Evolutionary conservation across 2,329 filamentous ascomycete genomes (phyloP).

Genomic region (Polytolypa hystricis): DNA sequence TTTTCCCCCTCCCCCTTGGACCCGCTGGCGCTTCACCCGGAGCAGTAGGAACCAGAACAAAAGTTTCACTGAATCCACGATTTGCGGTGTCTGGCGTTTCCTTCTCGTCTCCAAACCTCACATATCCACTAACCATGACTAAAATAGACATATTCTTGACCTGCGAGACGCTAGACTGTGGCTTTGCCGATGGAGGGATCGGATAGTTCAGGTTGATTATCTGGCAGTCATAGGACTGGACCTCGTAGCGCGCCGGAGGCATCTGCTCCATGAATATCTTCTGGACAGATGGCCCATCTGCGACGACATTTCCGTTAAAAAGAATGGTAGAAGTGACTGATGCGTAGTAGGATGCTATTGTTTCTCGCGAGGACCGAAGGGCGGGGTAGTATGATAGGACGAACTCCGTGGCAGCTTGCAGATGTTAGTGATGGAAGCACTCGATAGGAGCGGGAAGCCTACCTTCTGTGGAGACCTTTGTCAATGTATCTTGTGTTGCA

Average conservation of each 20-base stretch:
- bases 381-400: conserved; percentile 63
- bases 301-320: conserved; percentile 63
- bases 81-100: conserved; percentile 46
- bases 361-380: conserved; percentile 49
- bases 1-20: conserved; percentile 43
- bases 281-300: conserved; percentile 54
- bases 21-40: conserved; percentile 41
- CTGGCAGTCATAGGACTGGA: conserved; percentile 66
- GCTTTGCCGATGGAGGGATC: conserved; percentile 31
- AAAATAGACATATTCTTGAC: conserved; percentile 58
- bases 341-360: conserved; percentile 60
- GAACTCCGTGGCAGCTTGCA: conserved; percentile 58
- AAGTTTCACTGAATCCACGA: conserved; percentile 66
- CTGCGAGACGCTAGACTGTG: conserved; percentile 9
- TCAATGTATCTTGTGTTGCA: conserved; percentile 24
- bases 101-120: conserved; percentile 52
- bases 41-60: conserved; percentile 65
- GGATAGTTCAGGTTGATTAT: conserved; percentile 61
- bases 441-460: conserved; percentile 1
- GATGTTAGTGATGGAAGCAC: neutral
- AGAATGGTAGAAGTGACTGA: conserved; percentile 53
- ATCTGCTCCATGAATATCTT: conserved; percentile 58
- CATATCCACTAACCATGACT: conserved; percentile 61
- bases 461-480: conserved; percentile 35
- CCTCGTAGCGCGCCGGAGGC: conserved; percentile 54